These are phyloP conservation scores for Sphaerobolus stellatus DNA, from an alignment of 1,284 basidiomycete species.

Conservation along the genomic window DNA sequence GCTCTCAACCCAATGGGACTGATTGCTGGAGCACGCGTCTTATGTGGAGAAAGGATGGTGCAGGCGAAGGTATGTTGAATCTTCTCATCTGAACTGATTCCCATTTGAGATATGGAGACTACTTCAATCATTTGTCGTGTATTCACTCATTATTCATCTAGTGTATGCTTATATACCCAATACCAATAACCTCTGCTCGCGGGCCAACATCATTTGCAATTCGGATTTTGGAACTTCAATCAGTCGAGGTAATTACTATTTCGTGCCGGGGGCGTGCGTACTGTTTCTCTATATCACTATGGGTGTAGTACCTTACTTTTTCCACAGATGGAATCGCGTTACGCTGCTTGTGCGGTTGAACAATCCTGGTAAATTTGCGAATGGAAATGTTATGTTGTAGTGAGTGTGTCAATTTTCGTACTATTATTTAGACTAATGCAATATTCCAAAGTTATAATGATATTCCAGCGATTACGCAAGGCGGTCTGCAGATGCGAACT, in stretches of 20 bases:
- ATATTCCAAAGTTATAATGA: constrained; percentile 51
- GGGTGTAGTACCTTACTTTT: constrained; percentile 2
- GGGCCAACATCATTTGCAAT: constrained; percentile 34
- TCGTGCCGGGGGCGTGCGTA: constrained; percentile 53
- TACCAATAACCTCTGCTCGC: constrained; percentile 38
- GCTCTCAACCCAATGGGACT: constrained; percentile 37
- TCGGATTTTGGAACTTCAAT: constrained; percentile 45
- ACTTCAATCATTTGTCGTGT: not conserved
- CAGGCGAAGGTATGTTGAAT: constrained; percentile 39
- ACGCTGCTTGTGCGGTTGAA: constrained; percentile 60
- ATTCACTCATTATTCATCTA: no score
- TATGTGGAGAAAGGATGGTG: constrained; percentile 45
- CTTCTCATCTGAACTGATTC: constrained; percentile 5
- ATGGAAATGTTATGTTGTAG: constrained; percentile 59
- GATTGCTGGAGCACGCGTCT: constrained; percentile 47
- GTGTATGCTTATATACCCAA: constrained; percentile 65
- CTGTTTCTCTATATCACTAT: not conserved
- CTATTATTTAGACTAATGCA: constrained; percentile 10
- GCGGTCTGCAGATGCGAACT: constrained; percentile 52
- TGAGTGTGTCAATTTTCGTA: constrained; percentile 28
- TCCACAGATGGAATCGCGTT: constrained; percentile 54
- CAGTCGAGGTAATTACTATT: constrained; percentile 38
- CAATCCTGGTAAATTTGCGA: constrained; percentile 50
- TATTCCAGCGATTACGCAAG: constrained; percentile 48
- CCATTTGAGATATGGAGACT: not conserved